Conservation (phyloP, 176 grass and related monocot genomes). For the Poa pratensis region DNA sequence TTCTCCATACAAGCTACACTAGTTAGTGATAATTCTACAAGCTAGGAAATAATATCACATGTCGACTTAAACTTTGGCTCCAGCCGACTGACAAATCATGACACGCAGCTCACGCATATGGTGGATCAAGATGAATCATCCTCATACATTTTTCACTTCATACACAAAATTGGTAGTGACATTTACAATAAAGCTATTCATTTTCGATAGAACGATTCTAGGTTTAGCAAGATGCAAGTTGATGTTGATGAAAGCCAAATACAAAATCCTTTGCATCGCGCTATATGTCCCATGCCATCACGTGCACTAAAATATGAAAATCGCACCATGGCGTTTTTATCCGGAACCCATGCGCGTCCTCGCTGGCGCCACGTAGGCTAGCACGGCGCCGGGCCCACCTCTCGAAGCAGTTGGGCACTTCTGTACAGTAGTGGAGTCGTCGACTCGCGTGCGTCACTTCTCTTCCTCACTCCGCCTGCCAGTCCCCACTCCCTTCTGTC, state of each 20-base stretch:
- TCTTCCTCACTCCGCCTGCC: neutral
- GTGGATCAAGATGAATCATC: too few species aligned
- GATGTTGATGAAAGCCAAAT: neutral
- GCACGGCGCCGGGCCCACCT: neutral
- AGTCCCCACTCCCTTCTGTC: neutral
- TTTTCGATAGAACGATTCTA: too few species aligned
- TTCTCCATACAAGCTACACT: too few species aligned
- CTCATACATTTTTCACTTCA: too few species aligned
- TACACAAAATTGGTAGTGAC: too few species aligned
- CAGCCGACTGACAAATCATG: too few species aligned
- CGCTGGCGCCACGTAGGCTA: neutral
- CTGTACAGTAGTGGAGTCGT: neutral
- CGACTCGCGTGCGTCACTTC: conserved; percentile 4
- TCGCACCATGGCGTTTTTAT: neutral
- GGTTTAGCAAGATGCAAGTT: too few species aligned
- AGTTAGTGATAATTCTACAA: too few species aligned
- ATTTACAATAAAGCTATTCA: too few species aligned
- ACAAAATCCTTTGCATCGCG: neutral
- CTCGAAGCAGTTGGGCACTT: neutral
- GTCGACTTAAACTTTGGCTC: too few species aligned
- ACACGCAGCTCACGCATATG: too few species aligned
- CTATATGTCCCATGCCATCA: neutral
- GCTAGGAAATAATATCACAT: too few species aligned
- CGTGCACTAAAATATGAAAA: neutral
- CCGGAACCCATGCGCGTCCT: neutral